Evolutionary conservation across 495 filamentous ascomycete genomes (phyloP), one percentile per base, ranked within the genome.

Genomic region (Neurospora tetraspora): DNA sequence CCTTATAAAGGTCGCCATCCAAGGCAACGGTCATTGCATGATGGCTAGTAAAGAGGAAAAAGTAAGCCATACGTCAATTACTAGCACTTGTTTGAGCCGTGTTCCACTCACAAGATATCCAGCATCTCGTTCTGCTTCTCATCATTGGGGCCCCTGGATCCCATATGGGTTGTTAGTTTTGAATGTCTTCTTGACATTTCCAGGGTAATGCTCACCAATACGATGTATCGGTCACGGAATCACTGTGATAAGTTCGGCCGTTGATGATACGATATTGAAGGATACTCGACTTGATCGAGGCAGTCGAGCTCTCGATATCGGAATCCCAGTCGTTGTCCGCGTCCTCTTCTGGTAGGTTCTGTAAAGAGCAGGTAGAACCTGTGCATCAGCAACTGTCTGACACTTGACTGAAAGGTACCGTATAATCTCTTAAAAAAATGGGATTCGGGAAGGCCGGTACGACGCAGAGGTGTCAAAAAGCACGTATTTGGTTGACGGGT

Each of bases 1-100:
- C 86, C 3, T 88, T 79, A 75, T 83, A 86, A 2, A 91, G 82
- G 47, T 84, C 84, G 7, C 88, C 88, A 36, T 85, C 86, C 1
- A 89, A 82, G 11, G 85, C 74, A 10, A 84, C 76, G 10, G 77
- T 81, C 71, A 79, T 72, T 45, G 75, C 70, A 71, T 84, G 81
- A 69, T 84, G 82, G 36, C 80, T 83, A 9, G 40, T 18, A 43
- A 18, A 43, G 16, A 18, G 5, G 5, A n/a, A 16, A 16, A n/a
- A 16, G 40, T 43, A 43, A 43, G 40, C 4, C 7, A 3, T 6
- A 14, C 16, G 16, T 18, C 14, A 8, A 6, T 7, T 9, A 37
- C 4, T 3, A 12, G 39, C 42, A 11, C 11, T 40, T 27, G 69
- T 8, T 34, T n/a, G 20, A 23, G n/a, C 12, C 14, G 39, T 31